phyloP scores from a whole-genome alignment of 768 basidiomycete genomes.

The Pleurotus djamor region DNA sequence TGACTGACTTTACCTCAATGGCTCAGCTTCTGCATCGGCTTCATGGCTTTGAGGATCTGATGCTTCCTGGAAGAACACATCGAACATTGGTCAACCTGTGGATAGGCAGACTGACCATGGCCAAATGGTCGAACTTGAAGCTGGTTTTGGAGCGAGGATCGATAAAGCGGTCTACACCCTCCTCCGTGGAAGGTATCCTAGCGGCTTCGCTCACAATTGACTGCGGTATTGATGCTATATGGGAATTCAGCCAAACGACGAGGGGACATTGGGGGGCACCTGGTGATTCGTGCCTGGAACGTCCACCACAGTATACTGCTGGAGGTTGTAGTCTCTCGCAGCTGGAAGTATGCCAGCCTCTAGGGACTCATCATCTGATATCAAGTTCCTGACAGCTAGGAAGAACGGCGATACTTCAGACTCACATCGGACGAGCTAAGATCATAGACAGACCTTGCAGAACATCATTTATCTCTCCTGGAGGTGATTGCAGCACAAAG shows the following conservation, averaged over 20 bases:
- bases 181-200: constrained; percentile 38
- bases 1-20: constrained; percentile 56
- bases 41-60: constrained; percentile 68
- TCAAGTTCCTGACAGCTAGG: constrained; percentile 86
- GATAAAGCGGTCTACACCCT: constrained; percentile 67
- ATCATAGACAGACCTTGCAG: constrained; percentile 62
- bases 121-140: constrained; percentile 85
- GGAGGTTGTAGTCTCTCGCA: constrained; percentile 80
- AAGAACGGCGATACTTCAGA: neutral
- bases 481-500: constrained; percentile 88
- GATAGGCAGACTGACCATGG: constrained; percentile 45
- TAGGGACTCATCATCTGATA: constrained; percentile 83
- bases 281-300: constrained; percentile 77
- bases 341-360: constrained; percentile 77
- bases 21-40: constrained; percentile 62
- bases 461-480: constrained; percentile 97
- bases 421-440: constrained; percentile 1
- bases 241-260: neutral
- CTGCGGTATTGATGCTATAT: constrained; percentile 32
- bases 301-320: constrained; percentile 85
- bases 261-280: constrained; percentile 39
- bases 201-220: constrained; percentile 80
- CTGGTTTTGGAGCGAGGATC: constrained; percentile 80
- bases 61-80: constrained; percentile 55
- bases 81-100: constrained; percentile 8